Evolutionary conservation across 1,284 basidiomycete species (phyloP).

Genomic region (Sutorius eximius): DNA sequence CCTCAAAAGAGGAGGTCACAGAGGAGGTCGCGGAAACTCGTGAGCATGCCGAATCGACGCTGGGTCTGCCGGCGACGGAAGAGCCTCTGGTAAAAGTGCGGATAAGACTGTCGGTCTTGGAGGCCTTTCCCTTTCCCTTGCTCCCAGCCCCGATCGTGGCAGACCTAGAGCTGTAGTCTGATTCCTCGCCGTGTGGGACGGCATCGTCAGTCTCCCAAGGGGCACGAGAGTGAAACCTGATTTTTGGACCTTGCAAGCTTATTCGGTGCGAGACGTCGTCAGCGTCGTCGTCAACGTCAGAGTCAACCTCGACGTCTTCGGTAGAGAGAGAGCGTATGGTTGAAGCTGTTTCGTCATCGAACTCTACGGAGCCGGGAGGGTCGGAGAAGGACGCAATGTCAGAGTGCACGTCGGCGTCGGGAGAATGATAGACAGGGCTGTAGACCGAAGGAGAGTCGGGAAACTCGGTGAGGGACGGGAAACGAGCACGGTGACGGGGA

Average conservation of each 20-base stretch:
- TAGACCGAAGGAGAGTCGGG: conserved; percentile 71
- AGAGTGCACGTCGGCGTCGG: conserved; percentile 31
- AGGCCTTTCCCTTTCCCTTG: conserved; percentile 36
- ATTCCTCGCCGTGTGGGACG: conserved; percentile 45
- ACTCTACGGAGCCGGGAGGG: conserved; percentile 52
- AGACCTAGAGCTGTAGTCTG: conserved; percentile 35
- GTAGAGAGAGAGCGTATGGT: conserved; percentile 34
- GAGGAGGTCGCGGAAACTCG: conserved; percentile 49
- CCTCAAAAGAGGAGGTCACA: conserved; percentile 61
- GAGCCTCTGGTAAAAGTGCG: conserved; percentile 47
- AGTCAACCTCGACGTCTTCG: conserved; percentile 31
- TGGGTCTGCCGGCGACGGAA: conserved; percentile 51
- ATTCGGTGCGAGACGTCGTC: conserved; percentile 48
- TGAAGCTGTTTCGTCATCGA: conserved; percentile 59
- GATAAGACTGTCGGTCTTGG: conserved; percentile 40
- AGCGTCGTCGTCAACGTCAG: conserved; percentile 38
- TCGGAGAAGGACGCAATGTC: conserved; percentile 37
- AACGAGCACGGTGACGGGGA: conserved; percentile 43
- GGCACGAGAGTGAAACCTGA: conserved; percentile 75
- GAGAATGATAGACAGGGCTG: conserved; percentile 48
- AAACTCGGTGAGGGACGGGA: conserved; percentile 54
- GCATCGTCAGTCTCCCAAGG: conserved; percentile 72
- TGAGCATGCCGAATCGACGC: conserved; percentile 60
- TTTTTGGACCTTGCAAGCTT: conserved; percentile 73
- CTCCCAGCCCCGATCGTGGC: conserved; percentile 26